These are phyloP conservation scores for Wallacemonas sp. DNA, from an alignment of 208 protist species.

Conservation along the genomic window DNA sequence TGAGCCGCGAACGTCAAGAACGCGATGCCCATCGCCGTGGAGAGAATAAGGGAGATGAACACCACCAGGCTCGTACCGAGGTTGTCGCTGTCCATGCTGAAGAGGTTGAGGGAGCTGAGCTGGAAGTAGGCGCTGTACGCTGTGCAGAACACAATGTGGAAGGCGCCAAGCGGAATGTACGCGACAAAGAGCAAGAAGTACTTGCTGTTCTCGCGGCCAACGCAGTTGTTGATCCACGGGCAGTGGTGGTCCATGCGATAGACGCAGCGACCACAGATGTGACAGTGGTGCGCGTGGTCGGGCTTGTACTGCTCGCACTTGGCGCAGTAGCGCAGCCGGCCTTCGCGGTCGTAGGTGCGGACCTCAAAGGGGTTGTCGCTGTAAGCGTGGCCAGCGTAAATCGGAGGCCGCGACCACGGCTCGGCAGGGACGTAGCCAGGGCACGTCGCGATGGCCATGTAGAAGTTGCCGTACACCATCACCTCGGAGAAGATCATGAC, in stretches of 20 bases:
- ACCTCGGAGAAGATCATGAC: conserved; percentile 47
- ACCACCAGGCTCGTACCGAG: conserved; percentile 19
- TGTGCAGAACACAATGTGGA: conserved; percentile 58
- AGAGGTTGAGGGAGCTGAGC: conserved; percentile 22
- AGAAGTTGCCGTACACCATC: conserved; percentile 68
- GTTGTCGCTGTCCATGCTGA: conserved; percentile 26
- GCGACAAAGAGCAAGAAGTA: conserved; percentile 76
- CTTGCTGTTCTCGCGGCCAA: conserved; percentile 67
- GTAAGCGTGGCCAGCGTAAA: conserved; percentile 18
- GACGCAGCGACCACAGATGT: conserved; percentile 64
- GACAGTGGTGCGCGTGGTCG: conserved; percentile 70
- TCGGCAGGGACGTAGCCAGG: conserved; percentile 41
- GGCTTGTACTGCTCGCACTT: conserved; percentile 35
- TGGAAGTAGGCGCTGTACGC: conserved; percentile 52
- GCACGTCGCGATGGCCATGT: conserved; percentile 19
- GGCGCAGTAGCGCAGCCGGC: conserved; percentile 30
- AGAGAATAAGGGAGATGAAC: conserved; percentile 45
- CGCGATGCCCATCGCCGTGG: conserved; percentile 40
- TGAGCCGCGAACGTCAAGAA: conserved; percentile 51
- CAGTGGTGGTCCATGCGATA: conserved; percentile 88
- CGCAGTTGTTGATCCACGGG: conserved; percentile 90
- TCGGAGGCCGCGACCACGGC: conserved; percentile 29
- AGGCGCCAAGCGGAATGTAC: conserved; percentile 72
- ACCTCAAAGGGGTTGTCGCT: conserved; percentile 42
- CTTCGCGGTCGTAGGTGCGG: conserved; percentile 22